Evolutionary conservation across 306 rosid species (phyloP), one percentile per base, ranked within the genome.

Genomic region (Glycine latifolia): DNA sequence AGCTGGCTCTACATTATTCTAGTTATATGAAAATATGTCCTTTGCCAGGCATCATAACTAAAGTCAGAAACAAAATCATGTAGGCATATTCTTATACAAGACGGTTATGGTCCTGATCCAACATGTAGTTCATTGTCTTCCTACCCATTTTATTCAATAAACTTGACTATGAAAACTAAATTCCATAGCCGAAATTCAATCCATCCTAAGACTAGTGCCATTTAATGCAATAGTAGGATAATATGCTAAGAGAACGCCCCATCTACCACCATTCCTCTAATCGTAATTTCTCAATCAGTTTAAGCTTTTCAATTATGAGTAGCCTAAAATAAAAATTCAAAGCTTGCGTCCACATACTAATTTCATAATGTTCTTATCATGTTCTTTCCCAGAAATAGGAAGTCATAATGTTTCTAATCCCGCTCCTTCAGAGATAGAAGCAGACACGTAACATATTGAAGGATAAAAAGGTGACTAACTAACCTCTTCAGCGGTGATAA

Each of bases 401-500:
- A 43, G 8, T 1, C 47, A 43, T 43, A 43, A 37, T 37, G 16
- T 35, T 72, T 26, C 31, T 26, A 26, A 26, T 26, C 31, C 31
- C 31, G 31, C 31, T 26, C 31, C 31, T 26, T 26, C 31, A 26
- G 31, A 26, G 31, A 26, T 26, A 2, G 31, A 26, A 26, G 31
- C 1, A 26, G 31, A 26, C 31, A 26, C 39, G n/a, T 33, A 14
- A 62, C 4, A 60, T n/a, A 59, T 49, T n/a, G 12, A 47, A 68
- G 68, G n/a, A 77, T 16, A 4, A 44, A 44, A 74, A 75, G 60
- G 83, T 26, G 31, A 26, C 6, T 58, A 2, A 78, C 43, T 50
- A 81, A 95, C 99, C 97, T 95, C 99, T 43, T 95, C 97, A 10
- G 99, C 97, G 0, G 99, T 95, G 79, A 95, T 95, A 68, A 95